Evolutionary conservation across 2,329 filamentous ascomycete genomes (phyloP), one percentile per base, ranked within the genome.

Genomic region (Escovopsis sp.): DNA sequence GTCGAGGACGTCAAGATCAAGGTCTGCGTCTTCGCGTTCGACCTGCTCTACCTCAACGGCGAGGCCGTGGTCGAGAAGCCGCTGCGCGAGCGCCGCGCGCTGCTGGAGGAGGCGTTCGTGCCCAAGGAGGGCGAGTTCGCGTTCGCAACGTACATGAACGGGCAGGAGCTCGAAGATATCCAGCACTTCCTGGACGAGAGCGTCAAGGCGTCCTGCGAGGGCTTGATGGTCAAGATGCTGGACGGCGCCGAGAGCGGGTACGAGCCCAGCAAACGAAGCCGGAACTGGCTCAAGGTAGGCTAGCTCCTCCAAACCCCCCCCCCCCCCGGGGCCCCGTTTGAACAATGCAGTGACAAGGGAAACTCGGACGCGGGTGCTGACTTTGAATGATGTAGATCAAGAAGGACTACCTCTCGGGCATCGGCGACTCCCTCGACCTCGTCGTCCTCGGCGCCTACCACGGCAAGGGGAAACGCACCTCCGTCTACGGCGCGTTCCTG

Each of bases 211-310:
- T 93, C 86, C 0, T 98, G 91, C 56, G 91, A 98, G 66, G 91
- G 91, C 10, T 69, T 98, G 41, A 98, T 98, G 91, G 91, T 98
- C 12, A 98, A 98, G 68, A 98, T 98, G 91, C 66, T 98, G 45
- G 89, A 96, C 58, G 91, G 89, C 1, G 68, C 75, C 7, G 89
- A 95, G 61, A 94, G 85, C 51, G 85, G 84, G 52, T 98, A 98
- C 57, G 89, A 96, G 63, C 91, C 91, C 15, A 94, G 85, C 54
- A 94, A 94, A 59, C 81, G 91, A 49, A 94, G 85, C 62, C 84
- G 91, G 45, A 98, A 98, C 57, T 98, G 91, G 91, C 81, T 98
- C 49, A 98, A 98, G 71, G 81, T 84, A 68, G 54, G 57, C 30
- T 14, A 54, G 57, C 30, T 14, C 30, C n/a, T n/a, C n/a, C n/a